A percentile compares a stretch with the other conserved stretches of the same genome.
Conservation (phyloP, 1,284 basidiomycete genomes). For the Fereydounia khargensis region DNA sequence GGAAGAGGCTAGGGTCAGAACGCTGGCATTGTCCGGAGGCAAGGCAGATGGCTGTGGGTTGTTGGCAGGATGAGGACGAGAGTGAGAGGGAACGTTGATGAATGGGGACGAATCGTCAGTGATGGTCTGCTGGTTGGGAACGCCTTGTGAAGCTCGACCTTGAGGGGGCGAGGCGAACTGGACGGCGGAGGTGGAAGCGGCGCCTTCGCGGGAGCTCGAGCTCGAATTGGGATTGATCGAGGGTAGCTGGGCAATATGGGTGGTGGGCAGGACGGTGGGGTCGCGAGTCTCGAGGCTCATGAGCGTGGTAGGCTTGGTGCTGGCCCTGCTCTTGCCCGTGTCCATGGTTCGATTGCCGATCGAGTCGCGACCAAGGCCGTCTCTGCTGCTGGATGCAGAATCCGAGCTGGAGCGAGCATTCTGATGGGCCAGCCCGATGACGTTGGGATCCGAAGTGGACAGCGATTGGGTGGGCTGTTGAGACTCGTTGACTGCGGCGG, state of each 20-base stretch:
- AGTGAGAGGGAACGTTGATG: conserved; percentile 68
- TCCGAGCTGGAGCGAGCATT: conserved; percentile 4
- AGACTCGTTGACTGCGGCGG: no score
- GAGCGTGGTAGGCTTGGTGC: conserved; percentile 91
- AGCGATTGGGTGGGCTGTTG: no score
- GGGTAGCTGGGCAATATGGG: conserved; percentile 89
- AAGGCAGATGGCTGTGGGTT: conserved; percentile 88
- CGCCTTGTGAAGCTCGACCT: conserved; percentile 2
- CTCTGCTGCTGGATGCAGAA: conserved; percentile 23
- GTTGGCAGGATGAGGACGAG: conserved; percentile 85
- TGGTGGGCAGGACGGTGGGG: conserved; percentile 61
- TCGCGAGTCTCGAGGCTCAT: conserved; percentile 70
- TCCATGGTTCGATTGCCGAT: conserved; percentile 45
- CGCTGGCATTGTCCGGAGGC: conserved; percentile 84
- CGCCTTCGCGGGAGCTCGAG: no score
- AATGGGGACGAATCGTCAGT: conserved; percentile 18
- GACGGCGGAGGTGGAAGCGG: conserved; percentile 8
- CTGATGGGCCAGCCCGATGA: no score
- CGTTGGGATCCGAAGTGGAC: no score
- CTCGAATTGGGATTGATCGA: no score
- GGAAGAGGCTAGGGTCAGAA: conserved; percentile 87
- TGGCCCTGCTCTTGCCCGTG: conserved; percentile 69
- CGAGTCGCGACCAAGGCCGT: conserved; percentile 21
- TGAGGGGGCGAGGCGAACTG: conserved; percentile 5
- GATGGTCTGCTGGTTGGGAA: neutral